Evolutionary conservation across 352 stramenopile genomes (phyloP).

Genomic region (Pythium vanterpoolii): DNA sequence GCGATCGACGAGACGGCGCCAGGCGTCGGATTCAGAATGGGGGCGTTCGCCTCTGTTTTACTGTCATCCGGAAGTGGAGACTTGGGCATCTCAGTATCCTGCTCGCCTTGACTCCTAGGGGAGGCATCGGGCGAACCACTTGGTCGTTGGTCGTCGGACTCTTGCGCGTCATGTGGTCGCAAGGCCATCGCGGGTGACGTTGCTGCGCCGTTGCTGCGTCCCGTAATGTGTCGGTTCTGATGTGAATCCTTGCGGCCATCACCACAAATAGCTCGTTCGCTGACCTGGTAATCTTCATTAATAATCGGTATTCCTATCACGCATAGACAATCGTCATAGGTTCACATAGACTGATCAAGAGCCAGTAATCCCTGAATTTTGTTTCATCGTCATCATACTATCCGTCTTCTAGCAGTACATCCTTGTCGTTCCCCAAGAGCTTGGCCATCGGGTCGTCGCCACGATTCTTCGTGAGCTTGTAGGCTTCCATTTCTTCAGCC

Average conservation of each 20-base stretch:
- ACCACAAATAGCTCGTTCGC: background rate
- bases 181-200: background rate
- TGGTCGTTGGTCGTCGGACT: background rate
- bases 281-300: background rate
- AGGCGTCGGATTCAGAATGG: background rate
- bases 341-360: background rate
- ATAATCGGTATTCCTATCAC: background rate
- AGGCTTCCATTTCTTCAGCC: slow-evolving; percentile 96
- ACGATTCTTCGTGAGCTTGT: slow-evolving; percentile 88
- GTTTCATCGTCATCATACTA: background rate
- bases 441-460: slow-evolving; percentile 95
- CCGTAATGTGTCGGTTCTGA: background rate
- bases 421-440: slow-evolving; percentile 51
- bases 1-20: slow-evolving; percentile 4
- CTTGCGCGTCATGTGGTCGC: background rate
- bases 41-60: background rate
- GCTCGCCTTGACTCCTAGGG: background rate
- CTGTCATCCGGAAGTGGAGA: background rate
- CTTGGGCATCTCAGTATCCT: background rate
- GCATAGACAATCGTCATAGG: background rate
- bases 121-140: background rate
- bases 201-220: background rate
- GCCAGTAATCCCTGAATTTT: background rate
- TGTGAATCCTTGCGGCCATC: background rate
- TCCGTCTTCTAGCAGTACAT: slow-evolving; percentile 40